Base-by-base conservation (phyloP, 164 flowering plant genomes). In the Umbellularia californica region DNA sequence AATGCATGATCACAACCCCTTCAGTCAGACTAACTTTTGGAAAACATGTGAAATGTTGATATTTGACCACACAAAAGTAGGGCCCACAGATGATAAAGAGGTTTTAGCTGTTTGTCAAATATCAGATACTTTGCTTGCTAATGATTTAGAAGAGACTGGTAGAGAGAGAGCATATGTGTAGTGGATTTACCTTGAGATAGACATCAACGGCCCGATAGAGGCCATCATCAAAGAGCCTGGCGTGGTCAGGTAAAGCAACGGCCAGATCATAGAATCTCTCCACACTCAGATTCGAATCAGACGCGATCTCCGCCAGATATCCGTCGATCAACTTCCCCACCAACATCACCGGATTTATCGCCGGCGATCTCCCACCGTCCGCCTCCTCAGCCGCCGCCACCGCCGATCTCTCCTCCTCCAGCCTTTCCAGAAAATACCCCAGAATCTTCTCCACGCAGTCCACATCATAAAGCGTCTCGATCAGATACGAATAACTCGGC, bases 281-380 rank as follows among this genome's bases (percentile, higher is more conserved):
- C 65, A 90, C 86, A 74, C 86, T 94, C 80, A 96, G 82, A 74
- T 93, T 92, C 3, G 90, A 87, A 73, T 96, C 98, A 0, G 97
- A 88, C 17, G 99, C 95, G 50, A 96, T 87, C 80, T 96, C 99
- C 27, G 97, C 82, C 6, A 96, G 76, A 77, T 90, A 94, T 9
- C 95, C 97, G 75, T 96, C 98, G 72, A 94, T 84, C 70, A 96
- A 75, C 82, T 96, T 94, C 1, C 97, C 99, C 33, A 96, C 98
- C 33, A 89, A 77, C 87, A 87, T 84, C 47, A 93, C 74, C 30
- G 83, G 82, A 71, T 75, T 79, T 28, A 72, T 58, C n/a, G 65
- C 78, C 69, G 93, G 85, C 58, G 93, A 85, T 78, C 87, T 76
- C 10, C 60, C 79, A 3, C 60, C 73, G 0, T 50, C 79, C 1